phyloP scores from a whole-genome alignment of 148 eudicot genomes.

The Camellia lanceoleosa region DNA sequence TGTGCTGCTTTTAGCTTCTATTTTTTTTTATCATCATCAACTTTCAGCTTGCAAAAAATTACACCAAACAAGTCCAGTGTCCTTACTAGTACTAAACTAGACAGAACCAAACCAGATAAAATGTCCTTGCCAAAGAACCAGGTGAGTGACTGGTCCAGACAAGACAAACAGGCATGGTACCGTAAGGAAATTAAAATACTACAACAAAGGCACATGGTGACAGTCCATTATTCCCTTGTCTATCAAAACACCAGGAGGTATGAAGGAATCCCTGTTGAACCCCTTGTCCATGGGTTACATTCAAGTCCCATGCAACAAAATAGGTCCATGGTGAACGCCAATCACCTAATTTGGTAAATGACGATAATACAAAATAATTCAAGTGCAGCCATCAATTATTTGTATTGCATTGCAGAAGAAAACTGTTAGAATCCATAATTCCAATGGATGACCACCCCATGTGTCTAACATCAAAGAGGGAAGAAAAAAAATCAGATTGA shows the following conservation, averaged over 20 bases:
- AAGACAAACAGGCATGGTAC: neutral
- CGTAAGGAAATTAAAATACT: neutral
- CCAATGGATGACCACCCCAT: slow-evolving; percentile 23
- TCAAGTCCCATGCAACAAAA: neutral
- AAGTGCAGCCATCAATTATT: slow-evolving; percentile 26
- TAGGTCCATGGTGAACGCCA: slow-evolving; percentile 1
- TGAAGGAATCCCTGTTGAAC: neutral
- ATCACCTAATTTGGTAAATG: neutral
- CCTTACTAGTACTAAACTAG: neutral
- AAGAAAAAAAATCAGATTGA: slow-evolving; percentile 14
- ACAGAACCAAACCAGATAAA: neutral
- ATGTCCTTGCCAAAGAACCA: neutral
- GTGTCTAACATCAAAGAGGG: slow-evolving; percentile 15
- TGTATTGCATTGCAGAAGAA: slow-evolving; percentile 1
- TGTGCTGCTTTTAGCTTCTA: too few species aligned
- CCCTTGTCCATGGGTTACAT: neutral
- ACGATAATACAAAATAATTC: neutral
- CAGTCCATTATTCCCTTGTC: too few species aligned
- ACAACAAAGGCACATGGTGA: too few species aligned
- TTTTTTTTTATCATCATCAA: too few species aligned
- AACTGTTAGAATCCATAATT: slow-evolving; percentile 19
- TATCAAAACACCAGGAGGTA: neutral
- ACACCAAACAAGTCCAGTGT: neutral
- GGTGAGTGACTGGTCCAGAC: neutral
- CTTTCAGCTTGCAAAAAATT: too few species aligned